Conservation (phyloP, 225 moss, liverwort and hornwort species). For the Takakia lepidozioides region DNA sequence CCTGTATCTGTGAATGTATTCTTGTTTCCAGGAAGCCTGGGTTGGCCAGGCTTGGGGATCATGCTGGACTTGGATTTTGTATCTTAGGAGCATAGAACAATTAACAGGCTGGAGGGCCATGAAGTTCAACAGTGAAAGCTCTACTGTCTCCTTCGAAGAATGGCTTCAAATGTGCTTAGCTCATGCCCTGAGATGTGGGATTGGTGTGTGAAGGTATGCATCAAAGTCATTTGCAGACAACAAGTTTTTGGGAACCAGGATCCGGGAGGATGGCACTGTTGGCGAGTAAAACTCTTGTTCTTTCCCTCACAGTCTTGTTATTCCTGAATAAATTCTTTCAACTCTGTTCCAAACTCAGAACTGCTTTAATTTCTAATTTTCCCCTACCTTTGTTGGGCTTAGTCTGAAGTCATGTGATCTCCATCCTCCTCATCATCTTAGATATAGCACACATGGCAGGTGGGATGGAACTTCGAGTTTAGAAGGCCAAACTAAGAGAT, state of each 20-base stretch:
- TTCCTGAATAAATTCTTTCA: slow-evolving; percentile 1
- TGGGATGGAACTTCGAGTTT: not conserved
- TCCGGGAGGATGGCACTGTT: slow-evolving; percentile 53
- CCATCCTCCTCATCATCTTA: too few relatives aligned
- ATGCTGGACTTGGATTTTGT: not conserved
- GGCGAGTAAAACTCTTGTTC: too few relatives aligned
- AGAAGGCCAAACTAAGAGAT: too few relatives aligned
- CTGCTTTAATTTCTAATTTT: not conserved
- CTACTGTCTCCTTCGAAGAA: not conserved
- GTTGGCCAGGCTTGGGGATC: not conserved
- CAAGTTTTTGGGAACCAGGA: slow-evolving; percentile 75
- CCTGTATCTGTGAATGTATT: too few relatives aligned
- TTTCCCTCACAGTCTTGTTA: slow-evolving; percentile 1
- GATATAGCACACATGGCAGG: not conserved
- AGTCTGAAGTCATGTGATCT: too few relatives aligned
- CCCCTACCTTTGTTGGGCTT: too few relatives aligned
- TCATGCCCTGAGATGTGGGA: not conserved
- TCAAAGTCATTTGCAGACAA: slow-evolving; percentile 64
- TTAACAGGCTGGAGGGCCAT: too few relatives aligned
- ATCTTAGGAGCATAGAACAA: too few relatives aligned
- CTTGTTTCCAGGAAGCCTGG: not conserved
- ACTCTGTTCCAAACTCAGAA: not conserved
- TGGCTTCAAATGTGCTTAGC: not conserved
- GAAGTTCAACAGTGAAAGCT: not conserved
- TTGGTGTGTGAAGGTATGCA: slow-evolving; percentile 36